Base-by-base conservation (phyloP, 2,329 filamentous ascomycete genomes). In the Curvularia sp. region DNA sequence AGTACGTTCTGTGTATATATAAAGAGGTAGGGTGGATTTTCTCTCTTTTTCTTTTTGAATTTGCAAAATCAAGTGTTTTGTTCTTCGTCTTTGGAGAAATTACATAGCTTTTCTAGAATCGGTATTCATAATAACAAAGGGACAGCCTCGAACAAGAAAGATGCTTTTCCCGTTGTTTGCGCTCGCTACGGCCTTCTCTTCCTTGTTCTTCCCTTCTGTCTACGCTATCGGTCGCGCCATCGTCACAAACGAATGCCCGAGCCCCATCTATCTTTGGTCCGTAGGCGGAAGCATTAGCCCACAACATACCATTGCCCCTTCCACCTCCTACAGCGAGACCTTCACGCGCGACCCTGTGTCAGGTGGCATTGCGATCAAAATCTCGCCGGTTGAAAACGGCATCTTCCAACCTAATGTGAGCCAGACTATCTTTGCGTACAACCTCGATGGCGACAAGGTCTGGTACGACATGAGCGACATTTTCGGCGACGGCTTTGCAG, bases 391-490 rank as follows among this genome's bases (percentile, higher is more conserved):
- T 1, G 62, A 64, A 23, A 59, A 60, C 13, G 72, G 70, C 10
- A 43, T 74, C 34, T 70, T 66, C 56, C 61, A 59, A n/a, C 69
- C 70, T 1, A 72, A 74, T 30, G 65, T 63, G 41, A 73, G 66
- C 57, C 68, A 74, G 39, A 66, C 66, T 4, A 64, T 67, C 19
- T 74, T 74, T 49, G 66, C 64, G 8, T 74, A 74, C 58, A 71
- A 63, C 28, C 63, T 74, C 48, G 66, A 73, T 30, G 49, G 25
- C 8, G 55, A 59, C 12, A 47, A 52, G 13, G 56, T 74, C 18
- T 71, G 67, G 68, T 74, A 74, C 53, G 68, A 74, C 25, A 61
- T 74, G 60, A 69, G 61, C 56, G 63, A 66, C 15, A 51, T 73
- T 5, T 73, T 73, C 27, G 71, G 70, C 28, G 67, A 73, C 45